These are phyloP conservation scores for Candida insectorum DNA, from an alignment of 805 yeast genomes.

Conservation along the genomic window DNA sequence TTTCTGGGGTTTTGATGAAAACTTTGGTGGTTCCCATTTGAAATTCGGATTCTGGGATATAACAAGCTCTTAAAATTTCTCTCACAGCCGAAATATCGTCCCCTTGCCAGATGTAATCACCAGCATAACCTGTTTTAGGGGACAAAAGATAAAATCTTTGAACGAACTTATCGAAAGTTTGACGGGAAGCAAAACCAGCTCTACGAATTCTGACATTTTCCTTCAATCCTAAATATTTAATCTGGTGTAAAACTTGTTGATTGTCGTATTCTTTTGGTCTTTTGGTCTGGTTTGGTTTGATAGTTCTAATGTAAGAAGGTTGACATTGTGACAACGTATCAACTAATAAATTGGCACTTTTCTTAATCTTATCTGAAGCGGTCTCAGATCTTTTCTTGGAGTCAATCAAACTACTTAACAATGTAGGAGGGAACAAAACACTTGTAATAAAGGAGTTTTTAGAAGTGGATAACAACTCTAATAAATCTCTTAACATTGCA, in stretches of 20 bases:
- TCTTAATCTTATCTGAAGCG: constrained; percentile 91
- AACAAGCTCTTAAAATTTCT: constrained; percentile 49
- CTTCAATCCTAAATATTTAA: constrained; percentile 91
- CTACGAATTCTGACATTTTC: constrained; percentile 97
- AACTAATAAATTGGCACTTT: constrained; percentile 85
- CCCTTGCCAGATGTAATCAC: constrained; percentile 59
- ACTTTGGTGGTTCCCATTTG: constrained; percentile 92
- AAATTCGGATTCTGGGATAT: constrained; percentile 75
- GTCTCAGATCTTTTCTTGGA: constrained; percentile 86
- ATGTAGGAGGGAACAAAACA: constrained; percentile 37
- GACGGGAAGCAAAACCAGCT: constrained; percentile 98
- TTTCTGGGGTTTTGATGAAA: constrained; percentile 95
- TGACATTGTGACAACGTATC: constrained; percentile 86
- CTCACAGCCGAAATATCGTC: constrained; percentile 51
- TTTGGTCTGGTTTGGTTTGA: constrained; percentile 92
- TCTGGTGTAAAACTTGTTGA: constrained; percentile 89
- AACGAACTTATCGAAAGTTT: constrained; percentile 92
- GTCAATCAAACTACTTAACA: constrained; percentile 39
- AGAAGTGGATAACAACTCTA: constrained; percentile 74
- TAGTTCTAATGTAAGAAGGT: constrained; percentile 96
- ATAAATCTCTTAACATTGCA: constrained; percentile 81
- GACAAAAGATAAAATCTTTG: constrained; percentile 90
- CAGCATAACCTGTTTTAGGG: constrained; percentile 88
- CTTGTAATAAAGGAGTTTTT: constrained; percentile 66
- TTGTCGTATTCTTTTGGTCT: constrained; percentile 88